Conservation (phyloP, 1,284 basidiomycete species). For the Fomitopsis palustris region DNA sequence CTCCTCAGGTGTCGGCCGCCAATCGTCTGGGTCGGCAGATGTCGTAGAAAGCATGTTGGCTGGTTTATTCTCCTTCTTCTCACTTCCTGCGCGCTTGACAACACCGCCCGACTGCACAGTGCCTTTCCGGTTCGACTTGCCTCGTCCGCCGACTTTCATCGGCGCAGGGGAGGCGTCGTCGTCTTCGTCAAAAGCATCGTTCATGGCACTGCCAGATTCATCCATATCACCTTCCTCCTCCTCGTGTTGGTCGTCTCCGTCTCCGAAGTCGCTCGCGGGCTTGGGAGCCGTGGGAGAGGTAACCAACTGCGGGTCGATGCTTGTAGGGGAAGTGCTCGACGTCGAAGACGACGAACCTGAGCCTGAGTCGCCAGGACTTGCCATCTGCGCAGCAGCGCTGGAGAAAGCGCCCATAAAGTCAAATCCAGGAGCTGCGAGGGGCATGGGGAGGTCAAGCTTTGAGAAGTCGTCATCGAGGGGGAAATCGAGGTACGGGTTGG, state of each 20-base stretch:
- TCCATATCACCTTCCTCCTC: slow-evolving; percentile 20
- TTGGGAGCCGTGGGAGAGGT: slow-evolving; percentile 39
- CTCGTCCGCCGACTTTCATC: slow-evolving; percentile 56
- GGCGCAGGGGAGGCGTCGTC: slow-evolving; percentile 29
- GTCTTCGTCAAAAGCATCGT: slow-evolving; percentile 12
- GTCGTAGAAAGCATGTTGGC: slow-evolving; percentile 38
- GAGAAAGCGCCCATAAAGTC: slow-evolving; percentile 36
- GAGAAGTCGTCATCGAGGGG: slow-evolving; percentile 40
- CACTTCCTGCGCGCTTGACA: slow-evolving; percentile 47
- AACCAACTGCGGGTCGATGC: slow-evolving; percentile 54
- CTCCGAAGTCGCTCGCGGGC: slow-evolving; percentile 30
- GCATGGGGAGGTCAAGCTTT: slow-evolving; percentile 31
- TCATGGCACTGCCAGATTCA: slow-evolving; percentile 16
- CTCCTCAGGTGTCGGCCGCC: slow-evolving; percentile 86
- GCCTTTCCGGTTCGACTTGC: slow-evolving; percentile 57
- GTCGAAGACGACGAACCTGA: slow-evolving; percentile 15
- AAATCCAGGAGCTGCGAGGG: slow-evolving; percentile 31
- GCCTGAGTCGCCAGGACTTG: slow-evolving; percentile 24
- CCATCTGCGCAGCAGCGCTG: slow-evolving; percentile 15
- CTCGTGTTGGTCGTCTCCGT: slow-evolving; percentile 17
- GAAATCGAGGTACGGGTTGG: slow-evolving; percentile 38
- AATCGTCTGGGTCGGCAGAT: slow-evolving; percentile 60
- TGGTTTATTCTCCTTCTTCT: slow-evolving; percentile 32
- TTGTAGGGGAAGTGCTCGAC: slow-evolving; percentile 28
- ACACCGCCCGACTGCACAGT: slow-evolving; percentile 73